Conservation (phyloP, 1,284 basidiomycete species). For the Puccinia hordei region DNA sequence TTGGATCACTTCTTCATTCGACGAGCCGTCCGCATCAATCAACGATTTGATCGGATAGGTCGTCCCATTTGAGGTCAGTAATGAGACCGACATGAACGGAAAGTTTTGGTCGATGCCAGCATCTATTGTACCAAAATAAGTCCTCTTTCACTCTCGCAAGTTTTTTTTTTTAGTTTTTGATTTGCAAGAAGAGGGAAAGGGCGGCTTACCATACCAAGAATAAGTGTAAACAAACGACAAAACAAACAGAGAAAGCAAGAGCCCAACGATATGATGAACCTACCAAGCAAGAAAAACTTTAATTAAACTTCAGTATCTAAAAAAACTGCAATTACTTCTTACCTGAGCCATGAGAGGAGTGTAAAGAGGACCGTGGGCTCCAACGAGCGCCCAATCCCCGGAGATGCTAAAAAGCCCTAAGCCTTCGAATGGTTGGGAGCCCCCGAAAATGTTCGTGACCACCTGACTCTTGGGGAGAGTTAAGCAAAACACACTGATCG, state of each 20-base stretch:
- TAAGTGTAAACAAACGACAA: conserved; percentile 38
- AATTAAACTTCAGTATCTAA: neutral
- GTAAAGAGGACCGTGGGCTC: conserved; percentile 41
- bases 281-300: neutral
- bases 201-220: conserved; percentile 49
- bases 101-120: conserved; percentile 43
- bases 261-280: conserved; percentile 49
- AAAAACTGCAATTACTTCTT: neutral
- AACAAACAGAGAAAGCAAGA: conserved; percentile 41
- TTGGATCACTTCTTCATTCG: conserved; percentile 41
- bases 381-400: conserved; percentile 45
- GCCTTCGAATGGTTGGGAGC: conserved; percentile 47
- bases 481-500: conserved; percentile 48
- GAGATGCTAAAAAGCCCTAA: conserved; percentile 45
- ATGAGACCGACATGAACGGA: conserved; percentile 45
- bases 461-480: conserved; percentile 23
- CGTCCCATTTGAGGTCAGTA: conserved; percentile 26
- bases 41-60: conserved; percentile 41
- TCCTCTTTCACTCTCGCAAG: too few relatives aligned
- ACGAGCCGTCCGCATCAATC: conserved; percentile 29
- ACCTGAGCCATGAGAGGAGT: conserved; percentile 47
- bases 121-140: neutral
- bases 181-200: neutral
- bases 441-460: conserved; percentile 46
- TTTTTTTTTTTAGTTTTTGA: neutral